Conservation (phyloP, 208 protist genomes). For the Trichomonas gallinae region DNA sequence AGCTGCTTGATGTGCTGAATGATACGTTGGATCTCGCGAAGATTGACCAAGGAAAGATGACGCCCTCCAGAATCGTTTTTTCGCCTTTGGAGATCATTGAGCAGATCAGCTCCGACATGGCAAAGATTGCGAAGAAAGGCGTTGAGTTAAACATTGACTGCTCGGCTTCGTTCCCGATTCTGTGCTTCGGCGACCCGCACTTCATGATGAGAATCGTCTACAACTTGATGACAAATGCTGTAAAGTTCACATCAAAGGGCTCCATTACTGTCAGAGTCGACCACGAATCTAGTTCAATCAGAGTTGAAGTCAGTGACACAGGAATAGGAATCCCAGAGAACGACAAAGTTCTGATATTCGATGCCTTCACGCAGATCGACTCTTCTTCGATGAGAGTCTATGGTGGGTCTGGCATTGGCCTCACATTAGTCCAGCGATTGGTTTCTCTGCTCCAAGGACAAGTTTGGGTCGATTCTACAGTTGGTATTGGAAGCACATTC, state of each 20-base stretch:
- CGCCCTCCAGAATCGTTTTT: neutral
- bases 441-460: neutral
- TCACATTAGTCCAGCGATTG: neutral
- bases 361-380: neutral
- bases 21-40: constrained; percentile 22
- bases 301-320: neutral
- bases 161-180: neutral
- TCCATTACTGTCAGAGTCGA: neutral
- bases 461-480: neutral
- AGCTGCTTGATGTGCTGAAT: constrained; percentile 3
- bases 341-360: neutral
- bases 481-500: neutral
- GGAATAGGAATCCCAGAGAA: neutral
- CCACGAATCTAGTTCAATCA: neutral
- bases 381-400: neutral
- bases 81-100: neutral
- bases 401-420: neutral
- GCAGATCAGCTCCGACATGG: too few species aligned
- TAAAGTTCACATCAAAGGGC: constrained; percentile 41
- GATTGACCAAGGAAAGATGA: neutral
- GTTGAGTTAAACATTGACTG: neutral
- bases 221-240: constrained; percentile 41
- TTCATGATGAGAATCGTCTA: constrained; percentile 34
- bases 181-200: neutral
- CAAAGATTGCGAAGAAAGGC: neutral